Percentiles rank a stretch among this genome's conserved stretches.
phyloP scores from a whole-genome alignment of 1,284 basidiomycete species.

The Apiotrichum porosum region DNA sequence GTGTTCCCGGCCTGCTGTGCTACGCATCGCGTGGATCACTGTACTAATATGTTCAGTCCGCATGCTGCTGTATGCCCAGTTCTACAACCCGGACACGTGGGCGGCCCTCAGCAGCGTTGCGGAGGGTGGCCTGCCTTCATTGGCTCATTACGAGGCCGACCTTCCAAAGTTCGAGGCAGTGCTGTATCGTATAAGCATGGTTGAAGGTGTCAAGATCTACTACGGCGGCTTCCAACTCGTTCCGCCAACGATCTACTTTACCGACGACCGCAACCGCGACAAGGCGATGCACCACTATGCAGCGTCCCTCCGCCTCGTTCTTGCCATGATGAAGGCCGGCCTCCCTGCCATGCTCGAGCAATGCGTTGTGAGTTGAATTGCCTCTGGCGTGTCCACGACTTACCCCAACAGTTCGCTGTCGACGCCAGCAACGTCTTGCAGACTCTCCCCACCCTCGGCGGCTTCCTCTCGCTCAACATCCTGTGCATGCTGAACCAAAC shows the following conservation, averaged over 20 bases:
- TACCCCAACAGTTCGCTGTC: constrained; percentile 30
- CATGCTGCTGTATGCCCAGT: constrained; percentile 27
- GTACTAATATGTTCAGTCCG: constrained; percentile 21
- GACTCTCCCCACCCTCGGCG: constrained; percentile 29
- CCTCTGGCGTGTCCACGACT: no score
- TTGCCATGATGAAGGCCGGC: constrained; percentile 24
- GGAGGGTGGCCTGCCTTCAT: constrained; percentile 16
- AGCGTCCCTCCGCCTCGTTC: constrained; percentile 25
- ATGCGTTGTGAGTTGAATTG: no score
- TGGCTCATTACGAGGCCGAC: constrained; percentile 15
- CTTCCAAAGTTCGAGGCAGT: constrained; percentile 21
- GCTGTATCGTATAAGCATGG: constrained; percentile 17
- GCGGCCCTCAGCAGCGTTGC: constrained; percentile 13
- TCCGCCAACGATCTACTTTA: constrained; percentile 31
- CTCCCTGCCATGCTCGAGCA: constrained; percentile 16
- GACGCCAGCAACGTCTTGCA: constrained; percentile 25
- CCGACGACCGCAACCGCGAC: constrained; percentile 6
- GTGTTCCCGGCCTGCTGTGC: no score
- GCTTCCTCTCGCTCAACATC: constrained; percentile 26
- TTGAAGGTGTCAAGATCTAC: constrained; percentile 22
- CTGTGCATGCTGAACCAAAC: constrained; percentile 26
- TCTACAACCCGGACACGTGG: constrained; percentile 29
- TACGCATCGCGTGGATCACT: background rate
- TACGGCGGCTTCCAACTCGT: constrained; percentile 31
- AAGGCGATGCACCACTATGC: constrained; percentile 22